A percentile compares a stretch with the other conserved stretches of the same genome.
Evolutionary conservation across 1,139 yeast species (phyloP).

Genomic region (Yamadazyma diospyri): DNA sequence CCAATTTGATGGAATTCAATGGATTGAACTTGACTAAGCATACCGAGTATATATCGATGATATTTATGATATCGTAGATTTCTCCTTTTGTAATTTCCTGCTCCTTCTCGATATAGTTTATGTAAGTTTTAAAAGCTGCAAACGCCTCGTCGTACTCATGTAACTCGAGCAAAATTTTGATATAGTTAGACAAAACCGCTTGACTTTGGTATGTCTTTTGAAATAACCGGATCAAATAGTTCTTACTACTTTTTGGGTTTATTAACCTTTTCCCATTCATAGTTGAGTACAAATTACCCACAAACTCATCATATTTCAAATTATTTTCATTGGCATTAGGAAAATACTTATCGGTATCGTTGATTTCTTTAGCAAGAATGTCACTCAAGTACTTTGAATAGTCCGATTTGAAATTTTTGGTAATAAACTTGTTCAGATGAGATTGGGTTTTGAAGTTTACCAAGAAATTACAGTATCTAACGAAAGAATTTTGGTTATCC

Average conservation of each 20-base stretch:
- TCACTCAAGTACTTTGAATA: conserved; percentile 25
- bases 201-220: conserved; percentile 40
- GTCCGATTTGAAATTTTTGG: conserved; percentile 27
- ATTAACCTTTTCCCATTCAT: conserved; percentile 12
- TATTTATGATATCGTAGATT: conserved; percentile 31
- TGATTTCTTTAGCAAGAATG: conserved; percentile 13
- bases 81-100: conserved; percentile 32
- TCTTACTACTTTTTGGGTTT: conserved; percentile 23
- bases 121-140: conserved; percentile 40
- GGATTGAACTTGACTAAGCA: conserved; percentile 40
- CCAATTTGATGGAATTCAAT: conserved; percentile 20
- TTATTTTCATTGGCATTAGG: conserved; percentile 32
- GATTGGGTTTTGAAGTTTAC: conserved; percentile 19
- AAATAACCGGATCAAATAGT: conserved; percentile 28
- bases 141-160: conserved; percentile 44
- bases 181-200: conserved; percentile 29
- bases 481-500: conserved; percentile 23
- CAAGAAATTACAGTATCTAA: conserved; percentile 29
- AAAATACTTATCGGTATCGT: conserved; percentile 16
- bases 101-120: conserved; percentile 32
- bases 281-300: conserved; percentile 34
- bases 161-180: conserved; percentile 32
- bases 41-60: conserved; percentile 35
- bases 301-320: conserved; percentile 23
- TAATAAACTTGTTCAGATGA: conserved; percentile 16